phyloP scores from a whole-genome alignment of 148 eudicot genomes.

The Nepenthes gracilis region DNA sequence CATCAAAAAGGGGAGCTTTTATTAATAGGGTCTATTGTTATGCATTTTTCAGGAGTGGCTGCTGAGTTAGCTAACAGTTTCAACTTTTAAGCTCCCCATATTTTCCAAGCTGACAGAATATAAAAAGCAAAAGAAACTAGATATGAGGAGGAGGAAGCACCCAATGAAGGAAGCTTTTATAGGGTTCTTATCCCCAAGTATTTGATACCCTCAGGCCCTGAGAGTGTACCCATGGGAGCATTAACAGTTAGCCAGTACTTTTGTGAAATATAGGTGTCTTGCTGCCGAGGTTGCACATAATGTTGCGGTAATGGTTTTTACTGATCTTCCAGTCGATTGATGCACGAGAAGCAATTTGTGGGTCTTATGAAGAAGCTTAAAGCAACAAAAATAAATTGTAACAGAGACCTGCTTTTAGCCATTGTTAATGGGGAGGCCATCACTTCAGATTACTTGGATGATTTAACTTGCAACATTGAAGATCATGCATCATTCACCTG shows the following conservation, averaged over 20 bases:
- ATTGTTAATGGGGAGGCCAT: slow-evolving; percentile 61
- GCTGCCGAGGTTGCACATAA: slow-evolving; percentile 57
- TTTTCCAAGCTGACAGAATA: slow-evolving; percentile 59
- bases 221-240: slow-evolving; percentile 91
- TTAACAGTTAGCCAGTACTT: slow-evolving; percentile 74
- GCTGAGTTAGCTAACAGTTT: slow-evolving; percentile 74
- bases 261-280: slow-evolving; percentile 39
- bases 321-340: slow-evolving; percentile 81
- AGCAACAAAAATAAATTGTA: slow-evolving; percentile 59
- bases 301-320: slow-evolving; percentile 64
- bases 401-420: slow-evolving; percentile 57
- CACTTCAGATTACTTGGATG: slow-evolving; percentile 65
- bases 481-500: slow-evolving; percentile 66
- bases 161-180: slow-evolving; percentile 62
- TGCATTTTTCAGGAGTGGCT: slow-evolving; percentile 77
- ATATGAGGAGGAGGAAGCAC: slow-evolving; percentile 20
- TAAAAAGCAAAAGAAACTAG: slow-evolving; percentile 19
- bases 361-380: slow-evolving; percentile 87
- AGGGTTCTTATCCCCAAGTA: slow-evolving; percentile 63
- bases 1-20: slow-evolving; percentile 59
- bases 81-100: slow-evolving; percentile 55
- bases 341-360: slow-evolving; percentile 78
- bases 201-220: slow-evolving; percentile 56
- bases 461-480: slow-evolving; percentile 80
- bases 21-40: slow-evolving; percentile 58